These are phyloP conservation scores for Knufia petricola DNA, from an alignment of 2,329 filamentous ascomycete species.

Conservation along the genomic window DNA sequence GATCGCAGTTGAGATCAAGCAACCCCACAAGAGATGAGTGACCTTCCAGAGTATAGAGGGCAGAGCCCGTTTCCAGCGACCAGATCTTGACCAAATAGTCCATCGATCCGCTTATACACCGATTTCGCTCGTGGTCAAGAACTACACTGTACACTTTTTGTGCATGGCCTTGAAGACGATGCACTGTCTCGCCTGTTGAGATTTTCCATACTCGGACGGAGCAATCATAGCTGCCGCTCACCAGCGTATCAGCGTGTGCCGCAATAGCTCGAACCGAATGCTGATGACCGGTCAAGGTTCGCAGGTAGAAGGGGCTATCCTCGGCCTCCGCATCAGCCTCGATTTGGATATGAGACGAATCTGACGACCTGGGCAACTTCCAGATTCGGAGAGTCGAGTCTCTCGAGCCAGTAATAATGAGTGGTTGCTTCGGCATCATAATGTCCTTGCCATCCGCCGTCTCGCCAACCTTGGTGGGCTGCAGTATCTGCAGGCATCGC, in stretches of 20 bases:
- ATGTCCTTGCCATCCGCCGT: constrained; percentile 62
- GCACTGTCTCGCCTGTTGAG: constrained; percentile 79
- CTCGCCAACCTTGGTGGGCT: constrained; percentile 69
- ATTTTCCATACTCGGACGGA: constrained; percentile 96
- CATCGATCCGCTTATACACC: constrained; percentile 97
- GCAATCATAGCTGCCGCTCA: constrained; percentile 93
- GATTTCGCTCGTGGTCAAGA: constrained; percentile 78
- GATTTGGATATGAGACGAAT: constrained; percentile 68
- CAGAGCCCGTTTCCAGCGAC: constrained; percentile 78
- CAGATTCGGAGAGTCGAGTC: constrained; percentile 91
- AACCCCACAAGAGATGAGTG: constrained; percentile 87
- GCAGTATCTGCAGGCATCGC: constrained; percentile 85
- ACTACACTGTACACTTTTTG: constrained; percentile 98
- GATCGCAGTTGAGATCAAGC: constrained; percentile 77
- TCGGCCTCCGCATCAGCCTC: constrained; percentile 60
- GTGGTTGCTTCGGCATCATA: constrained; percentile 85
- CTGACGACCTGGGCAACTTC: constrained; percentile 75
- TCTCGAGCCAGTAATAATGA: constrained; percentile 94
- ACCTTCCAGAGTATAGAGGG: constrained; percentile 82
- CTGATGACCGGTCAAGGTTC: constrained; percentile 72
- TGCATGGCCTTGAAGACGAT: constrained; percentile 74
- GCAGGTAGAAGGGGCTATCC: constrained; percentile 91
- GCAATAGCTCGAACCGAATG: constrained; percentile 95
- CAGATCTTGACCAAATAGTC: constrained; percentile 97
- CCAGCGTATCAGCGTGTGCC: constrained; percentile 87